Conservation (phyloP, 441 rosid genomes). For the Caryocar brasiliense region DNA sequence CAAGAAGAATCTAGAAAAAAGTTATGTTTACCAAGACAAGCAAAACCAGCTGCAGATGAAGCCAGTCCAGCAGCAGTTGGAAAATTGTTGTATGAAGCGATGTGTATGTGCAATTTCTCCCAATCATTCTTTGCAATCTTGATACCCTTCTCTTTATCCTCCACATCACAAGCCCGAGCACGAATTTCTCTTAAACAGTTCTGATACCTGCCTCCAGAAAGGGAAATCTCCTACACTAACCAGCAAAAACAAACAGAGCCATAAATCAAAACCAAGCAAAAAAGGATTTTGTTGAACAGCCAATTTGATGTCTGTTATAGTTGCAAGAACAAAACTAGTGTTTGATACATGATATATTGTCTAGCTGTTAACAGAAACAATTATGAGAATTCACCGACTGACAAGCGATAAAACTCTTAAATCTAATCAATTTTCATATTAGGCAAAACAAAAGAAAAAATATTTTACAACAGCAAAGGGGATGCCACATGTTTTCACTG, state of each 20-base stretch:
- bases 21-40: constrained; percentile 76
- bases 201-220: constrained; percentile 77
- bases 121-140: constrained; percentile 75
- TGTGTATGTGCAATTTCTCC: constrained; percentile 73
- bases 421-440: no score
- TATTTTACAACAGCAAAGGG: no score
- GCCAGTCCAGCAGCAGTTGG: constrained; percentile 98
- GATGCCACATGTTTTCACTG: no score
- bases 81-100: constrained; percentile 86
- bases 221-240: constrained; percentile 78
- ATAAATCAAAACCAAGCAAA: not conserved
- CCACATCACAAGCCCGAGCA: constrained; percentile 59
- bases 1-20: not conserved
- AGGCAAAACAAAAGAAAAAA: no score
- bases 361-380: no score
- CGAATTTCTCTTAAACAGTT: constrained; percentile 83
- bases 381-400: no score
- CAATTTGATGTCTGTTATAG: not conserved
- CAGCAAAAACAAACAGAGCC: constrained; percentile 20
- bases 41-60: constrained; percentile 95
- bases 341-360: no score
- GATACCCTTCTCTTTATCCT: constrained; percentile 70
- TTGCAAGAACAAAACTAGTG: not conserved
- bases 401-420: no score
- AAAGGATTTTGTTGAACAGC: not conserved